Percentiles rank a stretch among this genome's conserved stretches.
Evolutionary conservation across 2,329 filamentous ascomycete species (phyloP).

Genomic region (Elsinoe perseae): DNA sequence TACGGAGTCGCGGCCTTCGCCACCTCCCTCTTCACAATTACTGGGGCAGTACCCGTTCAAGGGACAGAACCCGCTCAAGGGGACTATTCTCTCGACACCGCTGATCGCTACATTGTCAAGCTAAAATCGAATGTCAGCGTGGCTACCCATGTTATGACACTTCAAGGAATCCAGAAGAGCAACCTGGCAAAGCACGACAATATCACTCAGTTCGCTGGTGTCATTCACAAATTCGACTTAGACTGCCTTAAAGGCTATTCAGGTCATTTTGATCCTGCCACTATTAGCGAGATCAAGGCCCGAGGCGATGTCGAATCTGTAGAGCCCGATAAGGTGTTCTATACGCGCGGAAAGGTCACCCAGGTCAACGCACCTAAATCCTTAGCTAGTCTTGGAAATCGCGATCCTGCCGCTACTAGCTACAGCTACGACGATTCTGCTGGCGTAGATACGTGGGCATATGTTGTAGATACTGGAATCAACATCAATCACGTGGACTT

Average conservation of each 20-base stretch:
- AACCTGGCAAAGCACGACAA: neutral
- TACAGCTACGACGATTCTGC: conserved; percentile 25
- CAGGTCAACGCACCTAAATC: neutral
- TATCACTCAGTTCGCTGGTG: neutral
- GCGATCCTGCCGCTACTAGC: conserved; percentile 24
- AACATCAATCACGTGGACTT: conserved; percentile 22
- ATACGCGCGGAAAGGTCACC: conserved; percentile 29
- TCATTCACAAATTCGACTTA: conserved; percentile 31
- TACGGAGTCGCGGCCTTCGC: neutral
- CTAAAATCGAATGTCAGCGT: neutral
- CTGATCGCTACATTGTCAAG: neutral
- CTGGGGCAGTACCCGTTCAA: neutral
- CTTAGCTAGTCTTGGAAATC: conserved; percentile 20
- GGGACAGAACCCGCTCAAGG: too few species aligned
- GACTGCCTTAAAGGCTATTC: conserved; percentile 35
- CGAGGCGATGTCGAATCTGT: conserved; percentile 32
- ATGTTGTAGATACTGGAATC: conserved; percentile 32
- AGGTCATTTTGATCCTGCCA: conserved; percentile 32
- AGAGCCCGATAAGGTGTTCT: conserved; percentile 13
- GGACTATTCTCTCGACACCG: neutral
- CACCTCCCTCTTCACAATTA: neutral
- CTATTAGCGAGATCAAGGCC: conserved; percentile 32
- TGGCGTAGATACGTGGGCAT: conserved; percentile 33
- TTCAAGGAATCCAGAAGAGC: neutral
- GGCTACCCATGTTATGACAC: neutral